Base-by-base conservation (phyloP, 1,284 basidiomycete species). In the Sanghuangporus baumii region DNA sequence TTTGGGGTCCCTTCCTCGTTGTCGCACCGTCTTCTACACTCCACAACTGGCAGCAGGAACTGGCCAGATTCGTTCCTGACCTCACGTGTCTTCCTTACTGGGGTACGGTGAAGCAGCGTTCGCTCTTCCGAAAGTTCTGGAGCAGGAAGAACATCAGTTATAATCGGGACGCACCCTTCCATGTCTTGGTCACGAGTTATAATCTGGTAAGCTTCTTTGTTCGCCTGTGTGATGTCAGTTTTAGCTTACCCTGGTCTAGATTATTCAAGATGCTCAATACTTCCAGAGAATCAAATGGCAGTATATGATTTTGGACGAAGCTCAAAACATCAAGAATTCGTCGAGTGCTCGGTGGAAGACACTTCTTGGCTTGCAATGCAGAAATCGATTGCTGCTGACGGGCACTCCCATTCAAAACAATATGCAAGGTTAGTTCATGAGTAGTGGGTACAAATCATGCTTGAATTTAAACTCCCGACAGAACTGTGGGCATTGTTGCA, bases 1-100 rank as follows among this genome's bases (percentile, higher is more conserved):
- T 99, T 65, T 99, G 97, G 97, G 97, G 97, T 0, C 97, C 97
- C 16, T 99, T 99, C 81, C 83, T 99, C n/a, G 96, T 99, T 63
- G 97, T 99, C 57, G 95, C 97, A 1, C 97, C 97, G 0, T 92
- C 96, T 1, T 98, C 96, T 5, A 99, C 97, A 0, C 79, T 99
- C 67, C 97, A 99, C 76, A 99, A 99, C 72, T 99, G 97, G 97
- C 96, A 99, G 74, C 97, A 99, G 73, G 97, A 99, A 75, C 85
- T 99, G 64, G 91, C 93, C 34, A 89, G 94, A 36, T 99, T 99
- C 73, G 94, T 98, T 3, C 97, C 97, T 26, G 82, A 83, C 52
- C 83, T 99, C 66, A 99, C 98, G 75, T 94, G 95, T 1, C 75
- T 99, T 43, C 97, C 97, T 0, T 99, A 99, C 74, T 99, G 97